phyloP scores from a whole-genome alignment of 768 basidiomycete species.

The Mycena filopes region DNA sequence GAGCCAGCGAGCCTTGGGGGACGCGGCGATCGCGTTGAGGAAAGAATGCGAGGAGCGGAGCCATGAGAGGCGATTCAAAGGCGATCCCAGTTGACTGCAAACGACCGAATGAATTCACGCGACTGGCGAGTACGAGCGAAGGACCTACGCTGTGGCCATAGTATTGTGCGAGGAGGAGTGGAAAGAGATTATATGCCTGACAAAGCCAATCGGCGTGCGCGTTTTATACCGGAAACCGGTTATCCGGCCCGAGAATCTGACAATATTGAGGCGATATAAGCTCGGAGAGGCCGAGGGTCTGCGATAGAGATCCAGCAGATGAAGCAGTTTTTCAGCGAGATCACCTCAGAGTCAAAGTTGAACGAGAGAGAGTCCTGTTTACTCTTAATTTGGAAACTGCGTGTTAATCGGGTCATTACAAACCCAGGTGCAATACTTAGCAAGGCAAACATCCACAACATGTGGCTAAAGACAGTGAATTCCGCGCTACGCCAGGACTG shows the following conservation, averaged over 20 bases:
- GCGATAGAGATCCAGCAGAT: too few relatives aligned
- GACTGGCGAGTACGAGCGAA: background rate
- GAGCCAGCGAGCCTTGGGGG: conserved; percentile 78
- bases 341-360: too few relatives aligned
- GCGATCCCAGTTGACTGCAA: conserved; percentile 59
- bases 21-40: conserved; percentile 73
- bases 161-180: background rate
- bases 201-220: conserved; percentile 12
- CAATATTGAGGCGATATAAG: conserved; percentile 3
- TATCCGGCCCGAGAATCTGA: conserved; percentile 10
- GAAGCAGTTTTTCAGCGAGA: too few relatives aligned
- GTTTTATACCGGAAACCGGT: conserved; percentile 15
- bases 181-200: conserved; percentile 11
- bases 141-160: conserved; percentile 22
- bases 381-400: too few relatives aligned
- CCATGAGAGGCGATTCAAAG: conserved; percentile 86
- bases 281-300: too few relatives aligned
- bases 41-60: conserved; percentile 79
- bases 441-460: too few relatives aligned
- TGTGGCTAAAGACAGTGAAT: too few relatives aligned
- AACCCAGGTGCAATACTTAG: too few relatives aligned
- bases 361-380: too few relatives aligned
- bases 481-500: too few relatives aligned
- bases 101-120: background rate
- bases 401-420: too few relatives aligned